Base-by-base conservation (phyloP, 805 yeast genomes). In the Scheffersomyces coipomensis region DNA sequence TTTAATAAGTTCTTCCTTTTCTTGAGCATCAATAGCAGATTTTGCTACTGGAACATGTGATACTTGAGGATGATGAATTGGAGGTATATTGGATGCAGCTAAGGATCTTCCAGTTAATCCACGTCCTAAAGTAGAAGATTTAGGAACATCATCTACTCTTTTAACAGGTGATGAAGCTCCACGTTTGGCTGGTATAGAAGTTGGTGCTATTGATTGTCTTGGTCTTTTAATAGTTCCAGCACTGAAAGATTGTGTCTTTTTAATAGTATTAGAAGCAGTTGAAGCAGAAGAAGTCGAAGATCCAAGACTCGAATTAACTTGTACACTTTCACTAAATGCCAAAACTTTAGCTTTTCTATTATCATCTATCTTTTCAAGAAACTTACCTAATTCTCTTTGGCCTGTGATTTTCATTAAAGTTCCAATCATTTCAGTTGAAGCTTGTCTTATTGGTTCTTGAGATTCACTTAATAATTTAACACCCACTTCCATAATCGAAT, bases 381-480 rank as follows among this genome's bases (percentile, higher is more conserved):
- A 73, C 3, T 74, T 68, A 36, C 66, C 77, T 47, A 88, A 62
- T 37, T 78, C 82, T 37, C 89, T 68, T 52, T 79, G 84, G 0
- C 96, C 97, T 11, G 82, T 73, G n/a, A 88, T 75, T 58, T 85
- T 88, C 83, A 87, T 83, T 35, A 89, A 60, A 0, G 86, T 79
- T 5, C 97, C 98, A 26, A 89, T 74, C 48, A 82, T 71, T 52
- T 83, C 86, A 33, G 88, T 83, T 0, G 91, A 84, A 4, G 82
- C 80, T 36, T 81, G 77, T 55, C 99, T 78, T 2, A 87, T 83
- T 1, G 91, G 86, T 34, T 88, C 95, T 55, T 84, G 86, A 0
- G 95, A 81, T 49, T 93, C 99, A 29, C 78, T 70, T 30, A 88
- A 74, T n/a, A 87, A 67, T 51, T 83, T 86, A 7, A 76, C 68